These are phyloP conservation scores for Fusarium armeniacum DNA, from an alignment of 2,329 filamentous ascomycete genomes.

Conservation along the genomic window DNA sequence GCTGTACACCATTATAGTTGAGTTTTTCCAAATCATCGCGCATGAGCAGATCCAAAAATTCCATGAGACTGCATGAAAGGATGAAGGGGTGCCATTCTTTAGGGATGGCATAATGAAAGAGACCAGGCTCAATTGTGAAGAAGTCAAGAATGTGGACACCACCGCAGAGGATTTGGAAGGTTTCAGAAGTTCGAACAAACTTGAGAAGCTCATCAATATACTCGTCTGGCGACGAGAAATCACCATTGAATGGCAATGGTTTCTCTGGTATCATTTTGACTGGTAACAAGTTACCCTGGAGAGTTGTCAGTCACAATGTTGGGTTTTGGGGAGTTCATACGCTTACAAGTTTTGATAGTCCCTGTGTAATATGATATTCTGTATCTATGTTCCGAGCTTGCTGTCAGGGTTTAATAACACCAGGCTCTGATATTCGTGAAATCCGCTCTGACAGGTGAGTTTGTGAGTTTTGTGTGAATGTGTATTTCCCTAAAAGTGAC, in stretches of 20 bases:
- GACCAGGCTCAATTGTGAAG: conserved; percentile 85
- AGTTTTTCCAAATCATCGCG: conserved; percentile 74
- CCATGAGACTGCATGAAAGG: conserved; percentile 76
- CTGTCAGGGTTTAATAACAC: too few species aligned
- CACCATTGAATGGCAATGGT: conserved; percentile 76
- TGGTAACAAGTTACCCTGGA: conserved; percentile 41
- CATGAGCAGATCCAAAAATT: conserved; percentile 84
- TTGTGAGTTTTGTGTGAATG: background rate
- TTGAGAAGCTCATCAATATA: conserved; percentile 84
- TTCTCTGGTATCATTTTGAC: conserved; percentile 64
- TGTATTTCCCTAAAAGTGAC: background rate
- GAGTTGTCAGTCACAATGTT: conserved; percentile 10
- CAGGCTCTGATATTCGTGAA: background rate
- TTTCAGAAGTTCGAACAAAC: conserved; percentile 79
- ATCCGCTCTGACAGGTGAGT: background rate
- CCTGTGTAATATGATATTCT: background rate
- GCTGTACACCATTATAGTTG: conserved; percentile 49
- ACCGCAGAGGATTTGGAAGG: conserved; percentile 91
- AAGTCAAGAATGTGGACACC: conserved; percentile 98
- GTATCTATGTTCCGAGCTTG: background rate
- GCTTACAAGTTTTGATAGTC: conserved; percentile 8
- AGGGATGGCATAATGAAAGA: conserved; percentile 84
- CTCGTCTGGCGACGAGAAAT: conserved; percentile 78
- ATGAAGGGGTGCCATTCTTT: conserved; percentile 87
- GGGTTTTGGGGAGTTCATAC: background rate